Conservation (phyloP, 352 stramenopile genomes). For the Phytophthora megakarya region DNA sequence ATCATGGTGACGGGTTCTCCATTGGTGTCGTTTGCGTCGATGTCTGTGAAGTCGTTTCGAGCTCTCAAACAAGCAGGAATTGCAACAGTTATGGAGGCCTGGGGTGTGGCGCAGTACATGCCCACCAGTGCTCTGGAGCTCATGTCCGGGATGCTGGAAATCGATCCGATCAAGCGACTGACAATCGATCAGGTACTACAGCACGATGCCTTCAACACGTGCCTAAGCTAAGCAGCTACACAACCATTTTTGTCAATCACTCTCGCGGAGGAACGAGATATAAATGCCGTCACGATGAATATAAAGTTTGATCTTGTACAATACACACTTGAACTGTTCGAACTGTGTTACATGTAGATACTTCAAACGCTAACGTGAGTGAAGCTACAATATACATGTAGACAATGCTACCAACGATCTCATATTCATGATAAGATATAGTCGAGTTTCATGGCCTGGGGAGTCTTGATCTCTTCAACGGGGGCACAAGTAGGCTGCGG, state of each 20-base stretch:
- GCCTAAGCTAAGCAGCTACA: not conserved
- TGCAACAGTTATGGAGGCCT: conserved; percentile 8
- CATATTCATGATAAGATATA: conserved; percentile 14
- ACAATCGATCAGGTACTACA: conserved; percentile 28
- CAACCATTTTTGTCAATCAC: not conserved
- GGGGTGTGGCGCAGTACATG: conserved; percentile 9
- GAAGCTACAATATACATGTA: no score
- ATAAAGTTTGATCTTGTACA: conserved; percentile 1
- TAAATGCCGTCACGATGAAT: not conserved
- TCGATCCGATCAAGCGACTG: conserved; percentile 32
- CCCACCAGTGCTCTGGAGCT: conserved; percentile 10
- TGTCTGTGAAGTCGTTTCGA: conserved; percentile 17
- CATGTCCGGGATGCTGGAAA: conserved; percentile 35
- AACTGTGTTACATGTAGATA: no score
- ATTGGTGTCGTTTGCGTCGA: conserved; percentile 33
- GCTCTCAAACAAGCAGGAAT: conserved; percentile 16
- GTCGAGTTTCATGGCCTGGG: conserved; percentile 16
- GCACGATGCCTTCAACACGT: conserved; percentile 23
- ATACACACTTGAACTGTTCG: not conserved
- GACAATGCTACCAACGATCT: not conserved
- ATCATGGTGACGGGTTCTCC: conserved; percentile 50
- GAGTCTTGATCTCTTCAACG: not conserved
- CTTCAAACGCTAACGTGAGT: not conserved
- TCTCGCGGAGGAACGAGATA: conserved; percentile 17
- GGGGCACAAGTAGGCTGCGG: not conserved